These are phyloP conservation scores for Saitoella complicata DNA, from an alignment of 805 yeast species.

Conservation along the genomic window DNA sequence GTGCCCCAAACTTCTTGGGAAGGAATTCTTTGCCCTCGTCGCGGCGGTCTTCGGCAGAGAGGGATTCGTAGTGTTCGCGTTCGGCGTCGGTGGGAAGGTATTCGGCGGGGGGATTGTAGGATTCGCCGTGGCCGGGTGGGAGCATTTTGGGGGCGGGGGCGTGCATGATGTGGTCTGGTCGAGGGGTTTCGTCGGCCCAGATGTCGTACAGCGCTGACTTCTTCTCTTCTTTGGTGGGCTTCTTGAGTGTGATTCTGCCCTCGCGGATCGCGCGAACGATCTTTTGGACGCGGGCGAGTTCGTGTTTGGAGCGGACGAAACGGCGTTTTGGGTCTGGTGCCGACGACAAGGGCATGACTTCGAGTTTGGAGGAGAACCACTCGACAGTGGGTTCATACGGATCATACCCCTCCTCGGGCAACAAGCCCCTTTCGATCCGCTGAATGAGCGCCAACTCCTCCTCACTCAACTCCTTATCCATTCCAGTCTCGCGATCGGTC, in stretches of 20 bases:
- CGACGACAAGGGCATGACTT: conserved; percentile 82
- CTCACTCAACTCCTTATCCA: conserved; percentile 58
- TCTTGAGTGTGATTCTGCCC: conserved; percentile 77
- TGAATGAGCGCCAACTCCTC: conserved; percentile 83
- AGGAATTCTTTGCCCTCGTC: conserved; percentile 58
- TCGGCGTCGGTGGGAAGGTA: conserved; percentile 72
- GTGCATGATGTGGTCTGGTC: conserved; percentile 65
- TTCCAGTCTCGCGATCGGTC: conserved; percentile 77
- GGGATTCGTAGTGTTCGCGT: conserved; percentile 46
- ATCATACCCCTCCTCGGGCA: conserved; percentile 59
- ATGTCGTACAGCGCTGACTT: conserved; percentile 42
- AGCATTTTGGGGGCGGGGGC: conserved; percentile 88
- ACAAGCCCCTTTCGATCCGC: conserved; percentile 71
- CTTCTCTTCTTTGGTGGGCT: conserved; percentile 34
- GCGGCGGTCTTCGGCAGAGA: conserved; percentile 33
- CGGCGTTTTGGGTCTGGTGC: conserved; percentile 95
- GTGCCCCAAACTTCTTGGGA: conserved; percentile 65
- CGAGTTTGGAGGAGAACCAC: conserved; percentile 80
- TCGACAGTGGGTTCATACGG: conserved; percentile 91
- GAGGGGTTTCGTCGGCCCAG: conserved; percentile 58
- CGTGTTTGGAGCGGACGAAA: conserved; percentile 91
- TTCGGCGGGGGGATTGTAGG: conserved; percentile 96
- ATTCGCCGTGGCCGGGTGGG: conserved; percentile 93
- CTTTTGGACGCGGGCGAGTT: conserved; percentile 92
- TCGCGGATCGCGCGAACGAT: conserved; percentile 91